These are phyloP conservation scores for Barnettozyma californica DNA, from an alignment of 805 yeast genomes.

Conservation along the genomic window DNA sequence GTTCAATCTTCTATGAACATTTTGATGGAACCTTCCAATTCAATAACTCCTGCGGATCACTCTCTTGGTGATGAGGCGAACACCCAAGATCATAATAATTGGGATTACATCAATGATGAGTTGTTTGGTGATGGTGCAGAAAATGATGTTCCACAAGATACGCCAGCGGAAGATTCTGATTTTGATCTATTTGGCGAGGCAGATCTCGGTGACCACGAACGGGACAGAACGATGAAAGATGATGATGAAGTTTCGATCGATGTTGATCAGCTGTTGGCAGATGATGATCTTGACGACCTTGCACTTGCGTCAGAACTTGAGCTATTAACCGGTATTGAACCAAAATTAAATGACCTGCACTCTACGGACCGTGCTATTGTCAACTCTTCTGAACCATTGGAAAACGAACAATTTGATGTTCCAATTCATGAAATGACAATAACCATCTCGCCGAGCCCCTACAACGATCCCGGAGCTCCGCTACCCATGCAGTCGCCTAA, in stretches of 20 bases:
- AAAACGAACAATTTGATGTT: constrained; percentile 36
- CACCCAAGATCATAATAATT: constrained; percentile 7
- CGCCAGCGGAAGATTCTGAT: constrained; percentile 24
- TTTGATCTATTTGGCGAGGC: constrained; percentile 26
- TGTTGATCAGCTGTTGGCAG: constrained; percentile 29
- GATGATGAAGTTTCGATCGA: constrained; percentile 21
- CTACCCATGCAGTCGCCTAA: constrained; percentile 52
- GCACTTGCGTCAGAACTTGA: constrained; percentile 30
- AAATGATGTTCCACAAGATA: constrained; percentile 11
- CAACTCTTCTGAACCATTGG: not conserved
- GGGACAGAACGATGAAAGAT: constrained; percentile 14
- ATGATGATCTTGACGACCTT: constrained; percentile 29
- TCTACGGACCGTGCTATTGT: not conserved
- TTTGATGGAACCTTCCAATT: not conserved
- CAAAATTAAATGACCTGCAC: not conserved
- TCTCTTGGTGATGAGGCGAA: constrained; percentile 3
- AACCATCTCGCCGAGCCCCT: constrained; percentile 45
- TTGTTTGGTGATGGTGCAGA: constrained; percentile 26
- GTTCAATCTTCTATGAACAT: not conserved
- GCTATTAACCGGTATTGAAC: constrained; percentile 7
- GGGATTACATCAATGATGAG: constrained; percentile 30
- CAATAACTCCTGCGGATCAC: not conserved
- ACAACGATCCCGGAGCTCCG: constrained; percentile 83
- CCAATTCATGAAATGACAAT: constrained; percentile 57
- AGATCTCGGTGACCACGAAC: constrained; percentile 25